Evolutionary conservation across 73 alveolate genomes (phyloP), one percentile per base, ranked within the genome.

Genomic region (Vitrella brassicaformis): DNA sequence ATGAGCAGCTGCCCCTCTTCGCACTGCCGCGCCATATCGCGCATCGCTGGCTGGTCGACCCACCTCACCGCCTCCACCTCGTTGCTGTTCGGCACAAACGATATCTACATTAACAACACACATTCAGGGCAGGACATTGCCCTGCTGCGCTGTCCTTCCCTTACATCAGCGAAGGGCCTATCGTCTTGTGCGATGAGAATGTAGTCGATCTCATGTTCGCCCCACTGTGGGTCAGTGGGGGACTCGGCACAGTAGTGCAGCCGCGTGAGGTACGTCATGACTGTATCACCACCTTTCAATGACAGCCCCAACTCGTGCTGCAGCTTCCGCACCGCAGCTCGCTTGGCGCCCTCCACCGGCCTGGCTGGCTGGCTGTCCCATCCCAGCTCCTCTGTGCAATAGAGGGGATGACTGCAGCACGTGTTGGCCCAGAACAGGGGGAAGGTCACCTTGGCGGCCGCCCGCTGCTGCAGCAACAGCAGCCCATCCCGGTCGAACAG

Each of bases 361-460:
- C 75, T 79, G n/a, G n/a, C n/a, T n/a, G n/a, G n/a, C 69, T 81
- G 78, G 31, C 65, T 75, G 25, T 47, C 71, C 4, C 22, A 8
- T 4, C 56, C 56, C 45, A 88, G 46, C 80, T 85, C 91, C 9
- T 30, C 56, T 0, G 64, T 71, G 9, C 56, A 72, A 73, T 88
- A 86, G 22, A 87, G 86, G 70, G 92, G 93, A 67, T 91, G 97
- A 19, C 90, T 75, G 83, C 97, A 91, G 70, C 94, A 88, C 0
- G 97, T 91, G 81, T 91, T 91, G 18, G 97, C 79, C 97, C 97
- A 91, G 70, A 79, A 18, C 28, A 67, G 47, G 68, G 97, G 97
- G 81, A 88, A 91, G 28, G 97, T 91, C 64, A 91, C 79, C 79
- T 91, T 91, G 70, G 67, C 84, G 19, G 68, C 67, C 0, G 90